Conservation (phyloP, 2,329 filamentous ascomycete genomes). For the Mycocentrospora acerina region DNA sequence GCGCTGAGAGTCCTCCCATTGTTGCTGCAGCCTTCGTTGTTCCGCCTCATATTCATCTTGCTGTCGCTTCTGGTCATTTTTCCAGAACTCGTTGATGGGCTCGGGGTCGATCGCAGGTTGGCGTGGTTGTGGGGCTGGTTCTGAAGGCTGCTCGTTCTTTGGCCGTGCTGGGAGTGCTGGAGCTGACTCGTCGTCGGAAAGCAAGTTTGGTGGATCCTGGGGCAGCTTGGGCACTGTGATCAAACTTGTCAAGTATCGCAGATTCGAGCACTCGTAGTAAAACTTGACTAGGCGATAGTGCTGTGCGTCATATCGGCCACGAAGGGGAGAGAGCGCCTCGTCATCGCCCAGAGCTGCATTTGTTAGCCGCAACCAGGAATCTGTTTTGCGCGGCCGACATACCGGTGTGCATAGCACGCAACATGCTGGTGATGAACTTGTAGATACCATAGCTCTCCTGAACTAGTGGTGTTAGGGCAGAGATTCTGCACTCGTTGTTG, state of each 20-base stretch:
- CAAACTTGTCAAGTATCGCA: constrained; percentile 92
- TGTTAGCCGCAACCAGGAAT: constrained; percentile 10
- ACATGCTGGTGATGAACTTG: constrained; percentile 99
- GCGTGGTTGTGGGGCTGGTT: constrained; percentile 64
- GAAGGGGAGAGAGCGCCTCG: constrained; percentile 84
- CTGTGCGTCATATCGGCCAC: constrained; percentile 88
- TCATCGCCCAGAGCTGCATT: constrained; percentile 80
- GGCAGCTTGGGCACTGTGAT: constrained; percentile 96
- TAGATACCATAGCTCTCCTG: constrained; percentile 99
- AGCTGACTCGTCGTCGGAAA: constrained; percentile 77
- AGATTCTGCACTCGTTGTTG: constrained; percentile 96
- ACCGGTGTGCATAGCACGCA: constrained; percentile 96
- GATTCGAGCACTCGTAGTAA: constrained; percentile 98
- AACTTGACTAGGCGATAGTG: constrained; percentile 96
- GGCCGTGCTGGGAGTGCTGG: constrained; percentile 81
- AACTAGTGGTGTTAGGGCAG: constrained; percentile 86
- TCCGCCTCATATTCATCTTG: constrained; percentile 95
- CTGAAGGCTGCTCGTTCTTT: constrained; percentile 64
- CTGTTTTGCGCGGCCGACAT: constrained; percentile 36
- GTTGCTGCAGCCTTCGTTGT: constrained; percentile 82
- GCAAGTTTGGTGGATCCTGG: constrained; percentile 86
- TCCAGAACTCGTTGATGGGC: constrained; percentile 98
- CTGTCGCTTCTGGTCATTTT: constrained; percentile 84
- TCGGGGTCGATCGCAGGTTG: constrained; percentile 79
- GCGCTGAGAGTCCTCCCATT: constrained; percentile 77